A percentile compares a stretch with the other conserved stretches of the same genome.
Evolutionary conservation across 768 basidiomycete species (phyloP).

Genomic region (Dioszegia aurantiaca): DNA sequence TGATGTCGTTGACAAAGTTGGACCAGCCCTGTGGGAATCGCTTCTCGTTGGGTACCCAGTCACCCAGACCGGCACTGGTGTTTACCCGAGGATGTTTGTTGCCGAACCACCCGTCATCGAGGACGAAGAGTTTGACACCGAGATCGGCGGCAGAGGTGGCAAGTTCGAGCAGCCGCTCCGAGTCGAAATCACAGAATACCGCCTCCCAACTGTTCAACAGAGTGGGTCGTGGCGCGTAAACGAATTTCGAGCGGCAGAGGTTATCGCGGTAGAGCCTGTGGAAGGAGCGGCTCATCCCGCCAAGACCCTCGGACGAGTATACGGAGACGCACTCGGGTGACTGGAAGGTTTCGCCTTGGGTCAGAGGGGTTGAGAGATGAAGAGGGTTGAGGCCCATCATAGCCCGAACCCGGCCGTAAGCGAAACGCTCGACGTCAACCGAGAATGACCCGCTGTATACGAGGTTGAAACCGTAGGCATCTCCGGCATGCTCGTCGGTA

Average conservation of each 20-base stretch:
- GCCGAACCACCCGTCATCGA: constrained; percentile 43
- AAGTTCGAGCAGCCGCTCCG: constrained; percentile 20
- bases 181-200: constrained; percentile 33
- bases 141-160: constrained; percentile 22
- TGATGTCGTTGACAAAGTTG: constrained; percentile 20
- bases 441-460: constrained; percentile 28
- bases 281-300: constrained; percentile 28
- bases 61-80: constrained; percentile 28
- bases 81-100: constrained; percentile 22
- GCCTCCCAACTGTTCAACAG: constrained; percentile 42
- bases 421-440: constrained; percentile 21
- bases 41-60: constrained; percentile 27
- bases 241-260: constrained; percentile 17
- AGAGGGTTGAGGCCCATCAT: constrained; percentile 31
- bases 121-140: constrained; percentile 34
- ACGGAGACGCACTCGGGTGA: constrained; percentile 30
- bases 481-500: constrained; percentile 23
- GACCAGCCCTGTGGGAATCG: constrained; percentile 26
- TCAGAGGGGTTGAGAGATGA: constrained; percentile 23
- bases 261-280: constrained; percentile 31
- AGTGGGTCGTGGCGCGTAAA: constrained; percentile 20
- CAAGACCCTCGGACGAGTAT: constrained; percentile 24
- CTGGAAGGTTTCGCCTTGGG: constrained; percentile 20
- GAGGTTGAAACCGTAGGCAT: constrained; percentile 31
- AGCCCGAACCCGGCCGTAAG: constrained; percentile 14